A percentile compares a stretch with the other conserved stretches of the same genome.
Conservation (phyloP, 164 flowering plant species). For the Vitis riparia region DNA sequence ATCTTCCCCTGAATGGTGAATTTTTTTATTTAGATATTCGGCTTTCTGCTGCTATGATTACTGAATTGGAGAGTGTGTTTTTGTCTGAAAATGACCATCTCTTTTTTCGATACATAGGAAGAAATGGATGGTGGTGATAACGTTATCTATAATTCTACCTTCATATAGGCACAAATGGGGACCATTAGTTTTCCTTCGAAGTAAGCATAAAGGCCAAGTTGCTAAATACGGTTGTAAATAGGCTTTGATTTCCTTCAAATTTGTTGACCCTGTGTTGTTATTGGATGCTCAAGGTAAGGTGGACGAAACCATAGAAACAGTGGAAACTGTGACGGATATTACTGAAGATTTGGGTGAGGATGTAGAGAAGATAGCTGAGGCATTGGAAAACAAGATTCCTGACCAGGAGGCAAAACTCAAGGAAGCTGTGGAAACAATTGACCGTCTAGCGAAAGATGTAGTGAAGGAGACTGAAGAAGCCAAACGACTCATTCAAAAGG, state of each 20-base stretch:
- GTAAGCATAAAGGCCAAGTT: background rate
- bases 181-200: conserved; percentile 2
- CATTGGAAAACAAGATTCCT: conserved; percentile 29
- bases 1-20: background rate
- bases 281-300: conserved; percentile 26
- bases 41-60: background rate
- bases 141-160: background rate
- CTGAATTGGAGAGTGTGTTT: too few species aligned
- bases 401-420: conserved; percentile 26
- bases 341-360: conserved; percentile 32
- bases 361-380: conserved; percentile 30
- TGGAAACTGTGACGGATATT: conserved; percentile 28
- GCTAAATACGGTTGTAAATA: background rate
- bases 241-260: background rate
- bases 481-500: conserved; percentile 37
- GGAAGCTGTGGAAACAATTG: conserved; percentile 21
- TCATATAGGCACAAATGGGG: conserved; percentile 8
- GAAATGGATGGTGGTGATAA: conserved; percentile 7
- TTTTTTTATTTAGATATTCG: background rate
- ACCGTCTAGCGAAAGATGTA: conserved; percentile 23
- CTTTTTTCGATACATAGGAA: background rate
- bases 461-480: conserved; percentile 31
- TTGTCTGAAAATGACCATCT: background rate
- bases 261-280: background rate
- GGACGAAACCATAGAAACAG: conserved; percentile 22